phyloP scores from a whole-genome alignment of 805 yeast genomes.

The Candida maris region DNA sequence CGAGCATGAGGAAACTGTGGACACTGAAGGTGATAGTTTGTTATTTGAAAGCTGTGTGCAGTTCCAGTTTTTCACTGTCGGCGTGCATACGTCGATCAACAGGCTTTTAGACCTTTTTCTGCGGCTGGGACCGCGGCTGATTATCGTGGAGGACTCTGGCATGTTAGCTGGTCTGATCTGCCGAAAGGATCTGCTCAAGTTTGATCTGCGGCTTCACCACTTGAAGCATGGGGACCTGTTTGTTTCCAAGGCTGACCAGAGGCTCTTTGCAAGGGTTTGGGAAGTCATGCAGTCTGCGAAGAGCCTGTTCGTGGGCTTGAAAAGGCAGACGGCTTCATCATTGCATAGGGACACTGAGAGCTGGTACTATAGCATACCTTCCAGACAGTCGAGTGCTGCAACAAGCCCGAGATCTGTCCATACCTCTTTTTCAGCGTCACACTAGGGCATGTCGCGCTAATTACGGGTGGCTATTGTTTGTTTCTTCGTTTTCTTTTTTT shows the following conservation, averaged over 20 bases:
- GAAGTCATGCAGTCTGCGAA: slow-evolving; percentile 8
- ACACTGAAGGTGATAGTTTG: no score
- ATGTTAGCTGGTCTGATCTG: slow-evolving; percentile 71
- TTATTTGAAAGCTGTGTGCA: slow-evolving; percentile 38
- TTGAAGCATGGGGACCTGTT: slow-evolving; percentile 25
- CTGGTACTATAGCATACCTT: not conserved
- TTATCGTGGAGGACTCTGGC: slow-evolving; percentile 65
- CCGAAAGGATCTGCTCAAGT: slow-evolving; percentile 75
- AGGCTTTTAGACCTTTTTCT: slow-evolving; percentile 64
- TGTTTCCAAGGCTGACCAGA: slow-evolving; percentile 20
- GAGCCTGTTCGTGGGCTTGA: not conserved
- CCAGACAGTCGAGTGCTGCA: no score
- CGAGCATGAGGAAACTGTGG: slow-evolving; percentile 5
- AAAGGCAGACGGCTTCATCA: not conserved
- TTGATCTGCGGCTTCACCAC: slow-evolving; percentile 39
- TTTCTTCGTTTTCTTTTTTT: no score
- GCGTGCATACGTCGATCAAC: slow-evolving; percentile 52
- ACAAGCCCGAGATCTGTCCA: not conserved
- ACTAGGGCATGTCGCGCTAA: no score
- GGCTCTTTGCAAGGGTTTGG: slow-evolving; percentile 18
- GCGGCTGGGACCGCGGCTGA: slow-evolving; percentile 73
- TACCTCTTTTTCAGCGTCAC: not conserved
- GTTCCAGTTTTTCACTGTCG: slow-evolving; percentile 59
- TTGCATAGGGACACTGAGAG: not conserved
- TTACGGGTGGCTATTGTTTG: no score